These are phyloP conservation scores for Chernovozyma aurita DNA, from an alignment of 1,139 yeast genomes.

Conservation along the genomic window DNA sequence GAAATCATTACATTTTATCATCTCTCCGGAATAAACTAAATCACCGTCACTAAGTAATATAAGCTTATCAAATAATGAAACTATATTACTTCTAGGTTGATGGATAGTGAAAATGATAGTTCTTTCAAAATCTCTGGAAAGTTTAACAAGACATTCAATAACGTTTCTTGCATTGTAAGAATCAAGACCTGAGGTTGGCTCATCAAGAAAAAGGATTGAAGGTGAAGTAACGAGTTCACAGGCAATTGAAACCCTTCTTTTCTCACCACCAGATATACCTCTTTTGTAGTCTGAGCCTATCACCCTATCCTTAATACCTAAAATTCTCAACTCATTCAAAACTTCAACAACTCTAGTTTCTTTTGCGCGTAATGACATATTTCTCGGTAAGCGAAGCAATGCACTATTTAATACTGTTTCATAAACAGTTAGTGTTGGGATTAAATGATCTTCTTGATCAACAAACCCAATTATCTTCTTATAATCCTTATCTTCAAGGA, in stretches of 20 bases:
- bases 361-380: conserved; percentile 70
- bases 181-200: conserved; percentile 93
- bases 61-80: conserved; percentile 80
- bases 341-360: conserved; percentile 80
- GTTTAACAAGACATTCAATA: conserved; percentile 72
- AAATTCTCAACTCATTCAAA: conserved; percentile 76
- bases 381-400: conserved; percentile 73
- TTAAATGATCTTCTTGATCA: conserved; percentile 90
- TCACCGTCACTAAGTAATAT: conserved; percentile 80
- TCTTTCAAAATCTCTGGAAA: conserved; percentile 76
- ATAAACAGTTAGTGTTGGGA: conserved; percentile 91
- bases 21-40: conserved; percentile 82
- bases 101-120: conserved; percentile 92
- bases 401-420: conserved; percentile 95
- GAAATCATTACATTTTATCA: conserved; percentile 65
- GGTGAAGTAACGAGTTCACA: conserved; percentile 88
- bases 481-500: conserved; percentile 38
- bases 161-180: conserved; percentile 92
- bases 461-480: conserved; percentile 84
- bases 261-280: conserved; percentile 95
- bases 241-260: conserved; percentile 83
- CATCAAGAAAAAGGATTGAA: conserved; percentile 74
- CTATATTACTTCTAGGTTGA: conserved; percentile 97
- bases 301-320: conserved; percentile 75
- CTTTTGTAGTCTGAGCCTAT: conserved; percentile 87